Evolutionary conservation across 805 yeast genomes (phyloP), one percentile per base, ranked within the genome.

Genomic region (Hanseniaspora jakobsenii): DNA sequence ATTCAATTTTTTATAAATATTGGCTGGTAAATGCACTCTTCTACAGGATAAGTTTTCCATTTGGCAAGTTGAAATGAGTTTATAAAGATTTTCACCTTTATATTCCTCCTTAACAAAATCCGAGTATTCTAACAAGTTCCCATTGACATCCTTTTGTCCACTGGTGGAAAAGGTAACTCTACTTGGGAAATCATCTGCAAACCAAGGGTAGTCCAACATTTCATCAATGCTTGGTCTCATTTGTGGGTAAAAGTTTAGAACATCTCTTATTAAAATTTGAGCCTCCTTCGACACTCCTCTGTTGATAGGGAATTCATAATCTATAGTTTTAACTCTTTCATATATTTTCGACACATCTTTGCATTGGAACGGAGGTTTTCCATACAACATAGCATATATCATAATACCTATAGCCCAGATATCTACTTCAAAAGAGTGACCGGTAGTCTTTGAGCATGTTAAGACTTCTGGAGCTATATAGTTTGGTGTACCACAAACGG

Each of bases 401-500:
- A 91, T 91, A 48, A 91, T 83, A 49, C 99, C 99, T 52, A 86
- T 77, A 8, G 98, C 93, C 99, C 99, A 91, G 49, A 86, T 75
- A 61, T 91, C 99, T 32, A 86, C 96, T 61, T 86, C 95, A 58
- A 77, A 87, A 41, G 93, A 78, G 61, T 91, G 98, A 7, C 97
- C 98, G 10, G 76, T 71, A 44, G 69, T 74, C 55, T 85, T 85
- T 23, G 94, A 94, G 5, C 48, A 45, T 32, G 86, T 82, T 51
- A 91, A 70, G 18, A 91, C 94, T 66, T 91, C 99, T 6, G 99
- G 99, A 1, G 98, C 96, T 58, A 91, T 91, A 61, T 91, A 91
- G 64, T 91, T 91, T 49, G 99, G 99, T 19, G 99, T 91, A 44
- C 99, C 99, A 63, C 99, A 91, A 46, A 91, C 84, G 35, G 98